A percentile compares a stretch with the other conserved stretches of the same genome.
These are phyloP conservation scores for Fomitiporia mediterranea DNA, from an alignment of 1,284 basidiomycete species.

Conservation along the genomic window DNA sequence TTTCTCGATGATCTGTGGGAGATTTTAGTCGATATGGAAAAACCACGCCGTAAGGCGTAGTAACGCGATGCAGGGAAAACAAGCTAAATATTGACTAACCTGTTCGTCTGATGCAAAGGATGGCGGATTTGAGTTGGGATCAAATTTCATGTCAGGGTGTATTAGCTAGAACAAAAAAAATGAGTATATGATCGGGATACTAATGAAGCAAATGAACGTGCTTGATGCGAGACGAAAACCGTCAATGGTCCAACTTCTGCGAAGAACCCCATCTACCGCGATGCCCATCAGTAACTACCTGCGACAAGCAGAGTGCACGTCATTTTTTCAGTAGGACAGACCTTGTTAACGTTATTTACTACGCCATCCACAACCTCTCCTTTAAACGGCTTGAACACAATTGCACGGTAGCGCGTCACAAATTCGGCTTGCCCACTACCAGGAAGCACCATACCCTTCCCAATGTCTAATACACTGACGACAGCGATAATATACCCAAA, in stretches of 20 bases:
- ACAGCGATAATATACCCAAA: constrained; percentile 98
- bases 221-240: constrained; percentile 93
- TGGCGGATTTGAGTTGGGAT: constrained; percentile 89
- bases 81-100: constrained; percentile 37
- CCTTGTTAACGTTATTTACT: constrained; percentile 95
- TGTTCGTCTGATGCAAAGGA: constrained; percentile 89
- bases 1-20: constrained; percentile 80
- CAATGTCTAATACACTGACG: constrained; percentile 83
- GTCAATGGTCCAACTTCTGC: constrained; percentile 91
- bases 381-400: constrained; percentile 98
- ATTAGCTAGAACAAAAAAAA: constrained; percentile 63
- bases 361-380: constrained; percentile 98
- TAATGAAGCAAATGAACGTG: constrained; percentile 39
- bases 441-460: constrained; percentile 86
- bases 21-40: constrained; percentile 1
- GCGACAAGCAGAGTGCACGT: neutral
- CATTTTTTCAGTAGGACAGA: constrained; percentile 33
- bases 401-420: constrained; percentile 84
- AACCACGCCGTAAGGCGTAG: no score
- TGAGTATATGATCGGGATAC: constrained; percentile 19
- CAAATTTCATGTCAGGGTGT: constrained; percentile 88
- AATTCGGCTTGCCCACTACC: constrained; percentile 95
- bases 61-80: neutral
- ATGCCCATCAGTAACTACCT: neutral
- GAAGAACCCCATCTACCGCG: constrained; percentile 90